Evolutionary conservation across 257 asterid genomes (phyloP), one percentile per base, ranked within the genome.

Genomic region (Lavandula angustifolia): DNA sequence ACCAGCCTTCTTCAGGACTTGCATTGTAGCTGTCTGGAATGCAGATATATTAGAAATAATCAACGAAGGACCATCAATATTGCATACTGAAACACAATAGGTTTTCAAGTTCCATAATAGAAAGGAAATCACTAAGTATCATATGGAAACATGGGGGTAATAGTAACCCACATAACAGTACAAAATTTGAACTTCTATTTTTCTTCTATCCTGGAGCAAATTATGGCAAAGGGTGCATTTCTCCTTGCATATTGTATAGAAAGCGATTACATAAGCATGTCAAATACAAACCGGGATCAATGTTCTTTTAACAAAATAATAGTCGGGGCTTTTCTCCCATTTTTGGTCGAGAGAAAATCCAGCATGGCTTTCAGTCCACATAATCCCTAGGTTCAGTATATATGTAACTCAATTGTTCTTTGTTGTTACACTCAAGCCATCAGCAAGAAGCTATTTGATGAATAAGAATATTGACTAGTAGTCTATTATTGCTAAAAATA

Each of bases 1-100:
- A 3, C 99, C 99, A 17, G 95, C 89, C 80, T 83, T 92, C 80
- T 89, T 89, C 80, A 92, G 74, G 66, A 92, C 94, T 81, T 92
- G 99, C 71, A 92, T 78, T 31, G 85, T 83, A 9, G 87, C 99
- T 6, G 99, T 89, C 98, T 89, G 81, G 63, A 22, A 22, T 22
- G 27, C 27, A 22, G 27, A 22, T 22, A 22, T 22, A 2, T 22
- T 22, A 22, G 27, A 22, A 22, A 2, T 22, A 32, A 33, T 51
- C 31, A 13, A 29, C 29, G 27, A 14, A 16, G 33, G 48, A 42
- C 12, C 3, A 40, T 9, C 37, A 32, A 12, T 17, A 17, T 49
- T 35, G 11, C 46, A 37, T 46, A 63, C 16, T 35, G 32, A 46
- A 17, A 12, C 51, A 64, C 5, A 10, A 32, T 16, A 34, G 56